A percentile compares a stretch with the other conserved stretches of the same genome.
These are phyloP conservation scores for Hemisphaericaspora subhashii DNA, from an alignment of 1,139 yeast species.

Conservation along the genomic window DNA sequence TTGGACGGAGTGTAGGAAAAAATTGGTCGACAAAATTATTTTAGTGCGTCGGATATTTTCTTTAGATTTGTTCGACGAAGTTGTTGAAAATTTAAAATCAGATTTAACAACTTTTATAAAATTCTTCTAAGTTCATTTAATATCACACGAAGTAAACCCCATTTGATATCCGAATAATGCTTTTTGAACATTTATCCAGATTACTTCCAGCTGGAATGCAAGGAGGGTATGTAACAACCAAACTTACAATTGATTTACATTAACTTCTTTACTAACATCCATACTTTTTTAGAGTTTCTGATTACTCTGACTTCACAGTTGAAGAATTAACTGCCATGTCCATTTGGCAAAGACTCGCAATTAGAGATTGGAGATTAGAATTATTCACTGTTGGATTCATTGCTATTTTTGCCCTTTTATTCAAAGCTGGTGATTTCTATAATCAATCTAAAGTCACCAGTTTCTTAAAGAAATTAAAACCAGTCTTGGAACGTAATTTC, in stretches of 20 bases:
- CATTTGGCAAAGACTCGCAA: constrained; percentile 47
- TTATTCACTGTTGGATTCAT: constrained; percentile 53
- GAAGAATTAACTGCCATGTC: constrained; percentile 56
- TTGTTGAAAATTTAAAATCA: no score
- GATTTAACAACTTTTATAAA: no score
- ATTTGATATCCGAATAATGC: constrained; percentile 11
- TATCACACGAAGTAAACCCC: no score
- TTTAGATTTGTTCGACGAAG: no score
- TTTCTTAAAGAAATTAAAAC: constrained; percentile 47
- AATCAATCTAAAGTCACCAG: constrained; percentile 57
- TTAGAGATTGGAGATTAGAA: constrained; percentile 80
- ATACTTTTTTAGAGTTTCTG: constrained; percentile 5
- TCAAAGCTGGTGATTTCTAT: constrained; percentile 56
- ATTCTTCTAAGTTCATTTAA: no score
- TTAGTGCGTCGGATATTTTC: no score
- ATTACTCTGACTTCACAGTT: constrained; percentile 33
- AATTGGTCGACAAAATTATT: no score
- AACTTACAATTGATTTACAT: neutral
- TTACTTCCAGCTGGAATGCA: constrained; percentile 12
- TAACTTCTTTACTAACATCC: constrained; percentile 9
- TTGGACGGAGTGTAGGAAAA: no score
- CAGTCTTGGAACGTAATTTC: constrained; percentile 62
- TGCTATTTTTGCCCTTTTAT: constrained; percentile 42
- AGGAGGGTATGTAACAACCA: constrained; percentile 9
- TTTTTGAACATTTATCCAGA: constrained; percentile 13